phyloP scores from a whole-genome alignment of 202 grass and related monocot species.

The Panicum virgatum region DNA sequence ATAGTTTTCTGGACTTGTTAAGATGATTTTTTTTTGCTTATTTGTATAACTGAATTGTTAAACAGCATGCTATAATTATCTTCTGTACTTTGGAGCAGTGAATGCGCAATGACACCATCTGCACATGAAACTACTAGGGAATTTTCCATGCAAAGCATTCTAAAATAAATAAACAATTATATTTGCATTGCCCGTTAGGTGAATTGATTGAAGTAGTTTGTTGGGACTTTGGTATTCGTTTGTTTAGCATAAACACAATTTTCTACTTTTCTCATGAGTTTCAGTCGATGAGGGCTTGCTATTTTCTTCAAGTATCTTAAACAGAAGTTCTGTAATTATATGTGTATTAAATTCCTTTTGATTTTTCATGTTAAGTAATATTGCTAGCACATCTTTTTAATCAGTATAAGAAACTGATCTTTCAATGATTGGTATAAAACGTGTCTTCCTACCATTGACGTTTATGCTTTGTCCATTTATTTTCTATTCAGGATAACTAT shows the following conservation, averaged over 20 bases:
- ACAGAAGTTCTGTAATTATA: constrained; percentile 8
- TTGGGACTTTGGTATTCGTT: not conserved
- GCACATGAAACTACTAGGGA: constrained; percentile 1
- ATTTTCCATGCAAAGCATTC: not conserved
- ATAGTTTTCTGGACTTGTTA: not conserved
- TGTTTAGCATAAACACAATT: not conserved
- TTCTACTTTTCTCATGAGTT: not conserved
- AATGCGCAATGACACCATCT: not conserved
- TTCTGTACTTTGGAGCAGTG: not conserved
- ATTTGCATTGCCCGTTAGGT: not conserved
- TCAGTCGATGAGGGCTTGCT: constrained; percentile 14
- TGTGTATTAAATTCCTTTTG: constrained; percentile 8
- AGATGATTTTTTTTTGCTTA: constrained; percentile 11
- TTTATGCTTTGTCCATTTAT: constrained; percentile 7
- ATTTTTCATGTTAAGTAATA: not conserved
- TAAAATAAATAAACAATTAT: not conserved
- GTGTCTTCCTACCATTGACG: constrained; percentile 19
- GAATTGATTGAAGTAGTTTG: constrained; percentile 15
- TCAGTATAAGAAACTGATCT: not conserved
- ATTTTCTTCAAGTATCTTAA: not conserved
- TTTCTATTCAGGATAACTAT: constrained; percentile 14
- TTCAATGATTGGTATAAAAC: constrained; percentile 28
- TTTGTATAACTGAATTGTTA: constrained; percentile 4
- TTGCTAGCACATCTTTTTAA: not conserved
- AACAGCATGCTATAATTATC: not conserved